Base-by-base conservation (phyloP, 192 early-diverging fungal genomes). In the Lobosporangium transversale region DNA sequence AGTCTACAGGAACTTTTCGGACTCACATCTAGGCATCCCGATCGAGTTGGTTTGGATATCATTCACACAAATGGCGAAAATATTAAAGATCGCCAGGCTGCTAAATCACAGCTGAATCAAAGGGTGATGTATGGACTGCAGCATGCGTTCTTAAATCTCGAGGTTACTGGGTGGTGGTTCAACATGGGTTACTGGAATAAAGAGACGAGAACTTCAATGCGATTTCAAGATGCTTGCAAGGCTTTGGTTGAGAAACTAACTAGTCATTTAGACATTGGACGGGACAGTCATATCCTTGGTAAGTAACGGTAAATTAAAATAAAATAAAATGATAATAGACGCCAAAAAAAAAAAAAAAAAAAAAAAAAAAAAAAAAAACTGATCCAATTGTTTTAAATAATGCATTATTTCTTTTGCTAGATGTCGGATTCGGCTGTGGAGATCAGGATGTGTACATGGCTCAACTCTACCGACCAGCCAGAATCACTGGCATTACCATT, bases 381-480 rank as follows among this genome's bases (percentile, higher is more conserved):
- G n/a, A n/a, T n/a, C n/a, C n/a, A n/a, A n/a, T n/a, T n/a, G n/a
- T n/a, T n/a, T n/a, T n/a, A n/a, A n/a, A n/a, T n/a, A n/a, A n/a
- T n/a, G n/a, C n/a, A 48, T 21, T 48, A 17, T 14, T 48, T 6
- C 23, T 17, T 6, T 48, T 4, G 11, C 4, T 53, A 85, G 85
- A 86, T 66, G 85, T 86, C 36, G 85, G 82, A 0, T 86, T 80
- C 67, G 85, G 85, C 9, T 86, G 85, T 62, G 85, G 82, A n/a
- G 85, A 86, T 42, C 83, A 83, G 42, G 83, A 83, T 45, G 78
- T 85, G 2, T 79, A 68, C 21, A 56, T 82, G 47, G 78, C 81
- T 32, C 45, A 71, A 30, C 33, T 66, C 2, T 70, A 58, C 24
- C 64, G 62, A 45, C 82, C 63, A 45, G 69, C 66, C 30, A 26